Base-by-base conservation (phyloP, 306 rosid genomes). In the Prunus salicina region DNA sequence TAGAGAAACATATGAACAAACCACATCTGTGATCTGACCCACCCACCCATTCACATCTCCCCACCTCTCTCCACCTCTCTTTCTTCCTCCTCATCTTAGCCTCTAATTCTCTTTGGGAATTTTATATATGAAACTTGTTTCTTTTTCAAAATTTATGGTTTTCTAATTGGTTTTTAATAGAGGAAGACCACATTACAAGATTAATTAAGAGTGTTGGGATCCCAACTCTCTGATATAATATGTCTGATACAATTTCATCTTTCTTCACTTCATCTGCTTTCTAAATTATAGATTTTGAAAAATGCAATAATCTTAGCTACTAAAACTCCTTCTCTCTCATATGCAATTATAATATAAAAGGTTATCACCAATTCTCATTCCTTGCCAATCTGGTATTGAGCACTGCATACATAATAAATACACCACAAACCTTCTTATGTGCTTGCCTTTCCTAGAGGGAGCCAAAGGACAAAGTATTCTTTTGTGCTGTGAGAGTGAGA, bases 21-120 rank as follows among this genome's bases (percentile, higher is more conserved):
- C 71, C 69, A 73, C 85, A 60, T 60, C 62, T 56, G 28, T 76
- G 76, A 85, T 80, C 83, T 89, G 80, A 75, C 86, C 89, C 88
- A 82, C 91, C 71, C 81, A 74, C 91, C 71, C 82, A 74, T 79
- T 84, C 82, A 76, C 65, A 25, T 70, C 74, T 53, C 70, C 68
- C 69, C 65, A 53, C 19, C 75, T 30, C 76, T 57, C 50, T 72
- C 69, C 57, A 55, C 12, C 73, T 30, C 76, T 58, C 50, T 34
- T 34, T 34, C 43, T 38, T 38, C 63, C 20, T 53, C 75, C 25
- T 9, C 65, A n/a, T 38, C 76, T 25, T 16, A 73, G 5, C 58
- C 46, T 58, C 60, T 55, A 8, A 22, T 41, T 63, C 61, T 67
- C 74, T 25, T 55, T 50, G 58, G 49, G 19, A 12, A 14, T 28